Percentiles rank a stretch among this genome's conserved stretches.
Evolutionary conservation across 805 yeast species (phyloP).

Genomic region (Metschnikowia anglica): DNA sequence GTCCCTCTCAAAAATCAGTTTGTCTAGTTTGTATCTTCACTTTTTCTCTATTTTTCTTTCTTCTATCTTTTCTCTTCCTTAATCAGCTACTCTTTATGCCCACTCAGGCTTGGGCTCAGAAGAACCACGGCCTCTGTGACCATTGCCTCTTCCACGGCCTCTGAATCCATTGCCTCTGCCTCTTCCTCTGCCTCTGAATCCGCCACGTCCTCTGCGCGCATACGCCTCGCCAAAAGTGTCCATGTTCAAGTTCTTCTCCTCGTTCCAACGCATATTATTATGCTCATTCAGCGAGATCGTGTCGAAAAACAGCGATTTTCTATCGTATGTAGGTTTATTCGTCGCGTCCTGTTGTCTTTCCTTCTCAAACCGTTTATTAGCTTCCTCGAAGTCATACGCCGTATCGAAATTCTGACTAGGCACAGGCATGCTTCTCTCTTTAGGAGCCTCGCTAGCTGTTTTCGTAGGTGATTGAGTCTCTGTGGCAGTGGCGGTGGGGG

Average conservation of each 20-base stretch:
- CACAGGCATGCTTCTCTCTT: conserved; percentile 15
- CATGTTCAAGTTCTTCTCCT: conserved; percentile 68
- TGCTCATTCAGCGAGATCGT: conserved; percentile 63
- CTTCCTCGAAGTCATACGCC: conserved; percentile 74
- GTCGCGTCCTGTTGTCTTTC: conserved; percentile 29
- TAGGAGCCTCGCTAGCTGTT: conserved; percentile 7
- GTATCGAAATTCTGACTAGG: conserved; percentile 32
- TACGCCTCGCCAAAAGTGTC: conserved; percentile 83
- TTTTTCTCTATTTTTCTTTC: not conserved
- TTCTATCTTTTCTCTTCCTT: not conserved
- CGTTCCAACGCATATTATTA: conserved; percentile 60
- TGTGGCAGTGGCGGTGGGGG: conserved; percentile 1
- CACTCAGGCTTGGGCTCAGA: conserved; percentile 22
- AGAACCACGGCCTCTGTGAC: conserved; percentile 39
- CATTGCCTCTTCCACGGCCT: conserved; percentile 49
- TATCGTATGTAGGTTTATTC: conserved; percentile 54
- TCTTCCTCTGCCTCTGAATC: conserved; percentile 34
- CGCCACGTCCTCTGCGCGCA: conserved; percentile 30
- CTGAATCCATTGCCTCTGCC: conserved; percentile 34
- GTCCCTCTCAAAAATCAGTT: too few species aligned
- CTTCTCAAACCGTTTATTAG: conserved; percentile 67
- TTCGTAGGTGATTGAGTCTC: conserved; percentile 10
- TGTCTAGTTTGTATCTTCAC: not conserved
- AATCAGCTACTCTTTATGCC: conserved; percentile 12
- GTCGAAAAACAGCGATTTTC: conserved; percentile 85